Base-by-base conservation (phyloP, 306 rosid species). In the Arachis hypogaea region DNA sequence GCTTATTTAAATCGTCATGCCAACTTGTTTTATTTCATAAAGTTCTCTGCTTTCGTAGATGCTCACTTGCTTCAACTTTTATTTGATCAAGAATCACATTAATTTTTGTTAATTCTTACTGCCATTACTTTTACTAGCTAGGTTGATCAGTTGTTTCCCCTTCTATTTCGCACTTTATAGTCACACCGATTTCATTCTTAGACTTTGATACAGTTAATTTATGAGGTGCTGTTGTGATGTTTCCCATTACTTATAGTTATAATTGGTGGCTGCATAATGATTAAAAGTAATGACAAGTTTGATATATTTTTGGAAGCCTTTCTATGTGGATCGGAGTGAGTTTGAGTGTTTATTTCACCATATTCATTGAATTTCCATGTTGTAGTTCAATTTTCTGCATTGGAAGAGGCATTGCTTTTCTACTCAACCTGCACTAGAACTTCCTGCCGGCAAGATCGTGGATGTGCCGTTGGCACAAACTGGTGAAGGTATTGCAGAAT, bases 401-500 rank as follows among this genome's bases (percentile, higher is more conserved):
- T 70, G 29, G 58, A 81, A 79, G 71, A 75, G 74, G 14, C 68
- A 72, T 75, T 75, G 83, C 58, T 88, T 84, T 84, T 91, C 97
- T 12, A 74, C 82, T 81, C 87, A 85, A 59, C 77, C 87, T 28
- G 71, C 59, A 59, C 63, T 74, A 6, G 88, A 82, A 6, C 74
- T 80, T 82, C 73, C 83, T 4, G 68, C 42, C 9, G 80, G 76
- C 46, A 88, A 84, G 42, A 9, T 82, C 7, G 95, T 94, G 51
- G 96, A 92, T 40, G 90, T 94, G 3, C 97, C 90, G 1, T 78
- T 94, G 86, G 98, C 97, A 7, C 97, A 94, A 75, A 94, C 98
- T n/a, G 98, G 98, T 30, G 98, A 94, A 84, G 97, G 98, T 50
- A 94, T 94, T 86, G 98, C 97, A 2, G 98, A 94, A 81, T 94